Evolutionary conservation across 2,329 filamentous ascomycete species (phyloP).

Genomic region (Calonectria hawksworthii): DNA sequence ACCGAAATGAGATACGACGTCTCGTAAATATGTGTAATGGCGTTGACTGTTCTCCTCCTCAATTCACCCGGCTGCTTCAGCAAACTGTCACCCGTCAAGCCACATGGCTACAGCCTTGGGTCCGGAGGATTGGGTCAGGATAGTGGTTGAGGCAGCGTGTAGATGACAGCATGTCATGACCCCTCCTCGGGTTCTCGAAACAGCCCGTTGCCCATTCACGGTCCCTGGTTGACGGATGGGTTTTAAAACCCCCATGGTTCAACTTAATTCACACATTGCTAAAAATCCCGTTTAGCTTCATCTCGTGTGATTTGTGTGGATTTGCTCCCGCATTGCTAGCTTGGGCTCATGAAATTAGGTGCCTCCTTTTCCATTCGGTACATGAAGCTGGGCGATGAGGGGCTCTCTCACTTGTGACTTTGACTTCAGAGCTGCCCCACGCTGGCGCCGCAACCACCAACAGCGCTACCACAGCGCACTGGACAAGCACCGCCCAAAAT

Average conservation of each 20-base stretch:
- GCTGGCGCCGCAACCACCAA: constrained; percentile 7
- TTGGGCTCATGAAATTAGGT: constrained; percentile 7
- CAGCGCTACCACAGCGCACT: neutral
- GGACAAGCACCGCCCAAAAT: constrained; percentile 1
- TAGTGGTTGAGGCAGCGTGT: neutral
- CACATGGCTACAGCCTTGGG: constrained; percentile 9
- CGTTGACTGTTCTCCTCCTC: neutral
- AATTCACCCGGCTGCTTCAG: neutral
- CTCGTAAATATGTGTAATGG: neutral
- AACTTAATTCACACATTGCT: constrained; percentile 4
- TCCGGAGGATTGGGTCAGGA: neutral
- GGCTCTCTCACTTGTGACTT: constrained; percentile 12
- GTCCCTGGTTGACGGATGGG: neutral
- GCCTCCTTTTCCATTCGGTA: constrained; percentile 20
- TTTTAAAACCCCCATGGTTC: neutral
- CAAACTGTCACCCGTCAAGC: constrained; percentile 14
- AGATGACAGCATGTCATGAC: constrained; percentile 10
- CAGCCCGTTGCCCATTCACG: neutral
- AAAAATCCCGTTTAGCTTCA: neutral
- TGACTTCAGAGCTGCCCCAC: constrained; percentile 23
- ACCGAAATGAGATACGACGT: constrained; percentile 6
- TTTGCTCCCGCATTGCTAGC: neutral
- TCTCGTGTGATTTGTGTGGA: neutral
- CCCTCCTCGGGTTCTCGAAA: constrained; percentile 5
- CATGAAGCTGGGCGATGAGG: constrained; percentile 18